Evolutionary conservation across 106 monocot genomes (phyloP).

Genomic region (Hemerocallis citrina): DNA sequence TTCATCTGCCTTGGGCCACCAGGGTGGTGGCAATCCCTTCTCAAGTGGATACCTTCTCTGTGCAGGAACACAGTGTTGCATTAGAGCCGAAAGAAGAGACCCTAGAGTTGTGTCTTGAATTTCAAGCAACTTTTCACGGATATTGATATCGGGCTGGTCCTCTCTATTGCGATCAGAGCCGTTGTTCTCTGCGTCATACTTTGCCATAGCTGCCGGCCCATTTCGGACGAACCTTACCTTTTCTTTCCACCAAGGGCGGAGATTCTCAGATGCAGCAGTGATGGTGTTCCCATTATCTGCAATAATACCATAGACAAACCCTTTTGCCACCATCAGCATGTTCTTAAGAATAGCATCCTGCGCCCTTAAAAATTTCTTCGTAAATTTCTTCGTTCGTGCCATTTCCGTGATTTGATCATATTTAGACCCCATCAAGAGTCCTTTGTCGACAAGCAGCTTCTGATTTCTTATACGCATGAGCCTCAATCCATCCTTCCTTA

Average conservation of each 20-base stretch:
- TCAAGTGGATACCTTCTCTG: slow-evolving; percentile 8
- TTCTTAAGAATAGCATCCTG: slow-evolving; percentile 7
- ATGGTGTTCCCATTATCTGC: slow-evolving; percentile 8
- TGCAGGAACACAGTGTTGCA: slow-evolving; percentile 12
- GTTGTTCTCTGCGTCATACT: background rate
- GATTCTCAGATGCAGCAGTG: slow-evolving; percentile 9
- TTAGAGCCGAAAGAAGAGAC: slow-evolving; percentile 7
- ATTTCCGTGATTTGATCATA: background rate
- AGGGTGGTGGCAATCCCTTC: slow-evolving; percentile 6
- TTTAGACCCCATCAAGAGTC: background rate
- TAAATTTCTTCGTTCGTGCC: slow-evolving; percentile 19
- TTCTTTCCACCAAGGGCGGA: slow-evolving; percentile 15
- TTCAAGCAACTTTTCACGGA: background rate
- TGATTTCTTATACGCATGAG: no score
- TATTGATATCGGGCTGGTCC: background rate
- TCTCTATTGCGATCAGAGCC: background rate
- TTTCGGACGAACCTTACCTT: slow-evolving; percentile 8
- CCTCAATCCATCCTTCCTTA: no score
- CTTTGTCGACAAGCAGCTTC: no score
- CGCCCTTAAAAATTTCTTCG: slow-evolving; percentile 1
- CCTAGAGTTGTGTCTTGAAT: slow-evolving; percentile 14
- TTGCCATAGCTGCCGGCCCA: slow-evolving; percentile 2
- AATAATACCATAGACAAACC: slow-evolving; percentile 11
- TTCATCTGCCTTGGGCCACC: slow-evolving; percentile 8
- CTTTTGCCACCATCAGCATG: slow-evolving; percentile 12